Base-by-base conservation (phyloP, 2,329 filamentous ascomycete genomes). In the Phaeosphaeria sp. region DNA sequence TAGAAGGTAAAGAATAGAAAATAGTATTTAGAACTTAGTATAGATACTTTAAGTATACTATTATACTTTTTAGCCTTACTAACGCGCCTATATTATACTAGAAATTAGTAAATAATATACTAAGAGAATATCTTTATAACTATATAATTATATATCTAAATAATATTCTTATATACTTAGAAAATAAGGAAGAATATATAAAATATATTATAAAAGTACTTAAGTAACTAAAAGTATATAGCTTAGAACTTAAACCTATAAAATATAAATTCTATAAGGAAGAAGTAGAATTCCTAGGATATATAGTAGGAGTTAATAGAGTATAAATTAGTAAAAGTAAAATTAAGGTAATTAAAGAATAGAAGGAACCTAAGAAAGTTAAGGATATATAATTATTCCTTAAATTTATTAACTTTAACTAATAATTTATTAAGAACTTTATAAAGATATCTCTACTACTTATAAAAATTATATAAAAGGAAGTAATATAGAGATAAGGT, bases 321-420 rank as follows among this genome's bases (percentile, higher is more conserved):
- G 52, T 55, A 20, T 33, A 52, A 25, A 51, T 55, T 10, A 60
- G 58, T 11, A 18, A 39, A 27, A 10, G 7, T 22, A 56, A 51
- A 21, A 56, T 56, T 42, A 20, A 52, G n/a, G 21, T 23, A 23
- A 17, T 58, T 39, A 49, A 55, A 6, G 36, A 53, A 21, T 60
- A 50, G 49, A 11, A 25, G 33, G 23, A 18, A 23, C 52, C 22
- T 15, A 52, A 18, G 39, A 58, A 13, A 2, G 17, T 58, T 10
- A 56, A 54, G 33, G 39, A 50, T 15, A 30, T 58, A 17, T 48
- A 62, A 41, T 56, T 17, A 15, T 58, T 62, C 18, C 15, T 56
- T 25, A 30, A 50, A 56, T 59, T 62, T 50, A 36, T 50, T 46
- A 62, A 59, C 46, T 58, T 58, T 41, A 55, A 61, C 22, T 20